Conservation (phyloP, 257 asterid species). For the Nicotiana paniculata region DNA sequence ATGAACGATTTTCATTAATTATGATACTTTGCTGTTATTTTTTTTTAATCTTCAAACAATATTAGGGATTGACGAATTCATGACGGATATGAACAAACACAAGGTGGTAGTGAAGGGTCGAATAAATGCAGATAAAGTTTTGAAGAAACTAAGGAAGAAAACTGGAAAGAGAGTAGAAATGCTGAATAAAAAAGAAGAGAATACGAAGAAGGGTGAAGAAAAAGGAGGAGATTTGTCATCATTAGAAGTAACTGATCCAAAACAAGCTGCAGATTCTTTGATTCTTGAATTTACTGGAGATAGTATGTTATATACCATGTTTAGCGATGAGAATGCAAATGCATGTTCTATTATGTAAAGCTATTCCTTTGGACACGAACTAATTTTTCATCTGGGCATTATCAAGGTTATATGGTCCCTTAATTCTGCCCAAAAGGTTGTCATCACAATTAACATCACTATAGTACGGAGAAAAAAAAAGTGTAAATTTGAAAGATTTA, state of each 20-base stretch:
- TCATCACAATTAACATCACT: neutral
- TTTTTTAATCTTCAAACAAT: neutral
- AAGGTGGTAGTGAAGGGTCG: slow-evolving; percentile 48
- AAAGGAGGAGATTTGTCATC: slow-evolving; percentile 1
- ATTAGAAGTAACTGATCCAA: neutral
- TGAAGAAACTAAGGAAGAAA: slow-evolving; percentile 61
- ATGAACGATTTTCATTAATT: neutral
- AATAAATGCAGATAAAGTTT: slow-evolving; percentile 45
- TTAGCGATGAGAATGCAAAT: slow-evolving; percentile 78
- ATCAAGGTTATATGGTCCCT: neutral
- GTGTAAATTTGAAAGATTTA: neutral
- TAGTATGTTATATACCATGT: slow-evolving; percentile 36
- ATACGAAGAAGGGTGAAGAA: slow-evolving; percentile 4
- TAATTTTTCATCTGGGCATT: neutral
- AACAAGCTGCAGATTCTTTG: slow-evolving; percentile 19
- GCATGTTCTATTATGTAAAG: slow-evolving; percentile 61
- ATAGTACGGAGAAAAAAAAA: too few species aligned
- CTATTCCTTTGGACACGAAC: neutral
- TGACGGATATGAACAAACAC: slow-evolving; percentile 57
- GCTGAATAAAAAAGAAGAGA: slow-evolving; percentile 19
- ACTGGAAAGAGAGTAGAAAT: slow-evolving; percentile 61
- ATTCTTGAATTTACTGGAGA: slow-evolving; percentile 30
- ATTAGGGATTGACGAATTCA: slow-evolving; percentile 61
- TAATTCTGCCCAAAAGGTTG: neutral
- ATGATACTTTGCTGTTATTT: neutral